Conservation (phyloP, 768 basidiomycete species). For the Coprinellus aureogranulatus region DNA sequence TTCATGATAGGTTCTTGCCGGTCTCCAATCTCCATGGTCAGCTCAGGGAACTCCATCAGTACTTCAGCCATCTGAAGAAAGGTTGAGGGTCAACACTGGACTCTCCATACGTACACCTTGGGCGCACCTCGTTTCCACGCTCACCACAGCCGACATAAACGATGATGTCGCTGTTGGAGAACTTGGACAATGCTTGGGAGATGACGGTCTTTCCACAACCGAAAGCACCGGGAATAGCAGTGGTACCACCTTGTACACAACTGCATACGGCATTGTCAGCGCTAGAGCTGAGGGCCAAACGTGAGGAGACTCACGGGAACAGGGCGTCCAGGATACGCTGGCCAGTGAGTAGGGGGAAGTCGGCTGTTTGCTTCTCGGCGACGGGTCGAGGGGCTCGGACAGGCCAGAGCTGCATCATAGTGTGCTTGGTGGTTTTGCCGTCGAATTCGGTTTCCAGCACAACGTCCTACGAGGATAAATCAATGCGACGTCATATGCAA, state of each 20-base stretch:
- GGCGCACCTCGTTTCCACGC: slow-evolving; percentile 87
- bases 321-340: slow-evolving; percentile 96
- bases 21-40: slow-evolving; percentile 88
- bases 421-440: slow-evolving; percentile 88
- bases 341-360: slow-evolving; percentile 89
- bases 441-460: slow-evolving; percentile 98
- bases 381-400: slow-evolving; percentile 96
- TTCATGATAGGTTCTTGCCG: slow-evolving; percentile 99
- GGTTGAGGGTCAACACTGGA: not conserved
- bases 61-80: slow-evolving; percentile 85
- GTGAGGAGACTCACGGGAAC: slow-evolving; percentile 70
- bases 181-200: slow-evolving; percentile 96
- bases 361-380: slow-evolving; percentile 91
- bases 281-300: not conserved
- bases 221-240: slow-evolving; percentile 97
- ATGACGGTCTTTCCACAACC: slow-evolving; percentile 99
- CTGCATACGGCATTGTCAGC: slow-evolving; percentile 30
- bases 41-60: slow-evolving; percentile 96
- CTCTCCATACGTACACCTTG: not conserved
- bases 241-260: slow-evolving; percentile 96
- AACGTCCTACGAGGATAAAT: slow-evolving; percentile 59
- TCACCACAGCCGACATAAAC: slow-evolving; percentile 99
- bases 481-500: not conserved
- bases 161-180: slow-evolving; percentile 98
- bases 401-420: slow-evolving; percentile 98